Conservation (phyloP, 2,329 filamentous ascomycete species). For the Cercospora brassicicola region DNA sequence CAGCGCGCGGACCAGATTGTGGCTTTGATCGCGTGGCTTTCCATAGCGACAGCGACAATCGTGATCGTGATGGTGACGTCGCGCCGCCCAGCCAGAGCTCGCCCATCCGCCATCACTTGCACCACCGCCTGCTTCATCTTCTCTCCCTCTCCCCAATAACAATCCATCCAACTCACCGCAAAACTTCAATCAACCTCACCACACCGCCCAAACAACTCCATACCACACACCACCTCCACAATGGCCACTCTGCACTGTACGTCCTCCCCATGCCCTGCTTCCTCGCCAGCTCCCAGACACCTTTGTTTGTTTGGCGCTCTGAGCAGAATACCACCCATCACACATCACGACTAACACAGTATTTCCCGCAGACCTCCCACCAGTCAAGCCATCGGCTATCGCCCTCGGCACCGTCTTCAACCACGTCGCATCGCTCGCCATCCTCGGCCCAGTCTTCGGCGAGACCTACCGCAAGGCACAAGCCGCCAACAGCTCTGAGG, state of each 20-base stretch:
- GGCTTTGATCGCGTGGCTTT: not conserved
- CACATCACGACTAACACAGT: conserved; percentile 18
- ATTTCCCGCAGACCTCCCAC: conserved; percentile 59
- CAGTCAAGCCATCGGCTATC: conserved; percentile 97
- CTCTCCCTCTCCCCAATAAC: not conserved
- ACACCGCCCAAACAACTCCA: not conserved
- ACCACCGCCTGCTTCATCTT: not conserved
- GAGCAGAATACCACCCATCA: not conserved
- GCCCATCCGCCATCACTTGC: not conserved
- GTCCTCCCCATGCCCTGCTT: not conserved
- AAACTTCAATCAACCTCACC: not conserved
- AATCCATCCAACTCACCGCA: not conserved
- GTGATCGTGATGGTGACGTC: not conserved
- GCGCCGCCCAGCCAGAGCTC: conserved; percentile 2
- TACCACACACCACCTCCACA: not conserved
- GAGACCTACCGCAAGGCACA: conserved; percentile 92
- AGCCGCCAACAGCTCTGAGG: conserved; percentile 88
- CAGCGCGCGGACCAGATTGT: not conserved
- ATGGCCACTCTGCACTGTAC: conserved; percentile 11
- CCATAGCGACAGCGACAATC: not conserved
- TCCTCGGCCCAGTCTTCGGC: conserved; percentile 87
- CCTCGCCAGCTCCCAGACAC: not conserved
- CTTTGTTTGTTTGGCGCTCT: conserved; percentile 2
- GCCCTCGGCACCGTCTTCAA: conserved; percentile 95
- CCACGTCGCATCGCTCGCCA: conserved; percentile 83